Percentiles rank a stretch among this genome's conserved stretches.
phyloP scores from a whole-genome alignment of 1,284 basidiomycete genomes.

The Cutaneotrichosporon spelunceum region DNA sequence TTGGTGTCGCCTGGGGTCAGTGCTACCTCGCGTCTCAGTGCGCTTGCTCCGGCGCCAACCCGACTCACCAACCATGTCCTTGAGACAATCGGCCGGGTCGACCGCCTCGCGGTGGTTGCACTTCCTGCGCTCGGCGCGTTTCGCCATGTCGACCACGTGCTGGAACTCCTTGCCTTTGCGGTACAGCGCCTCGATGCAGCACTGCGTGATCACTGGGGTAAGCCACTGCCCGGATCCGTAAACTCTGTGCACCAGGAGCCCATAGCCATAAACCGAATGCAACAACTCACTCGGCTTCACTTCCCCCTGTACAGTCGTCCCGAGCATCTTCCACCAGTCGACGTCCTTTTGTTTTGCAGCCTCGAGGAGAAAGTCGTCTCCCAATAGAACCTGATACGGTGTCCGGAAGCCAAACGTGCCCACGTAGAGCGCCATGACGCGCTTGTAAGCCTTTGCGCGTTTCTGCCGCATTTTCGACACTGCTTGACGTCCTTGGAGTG shows the following conservation, averaged over 20 bases:
- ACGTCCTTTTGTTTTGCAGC: conserved; percentile 56
- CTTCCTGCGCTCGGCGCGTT: conserved; percentile 84
- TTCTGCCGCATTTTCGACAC: conserved; percentile 85
- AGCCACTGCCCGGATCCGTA: not conserved
- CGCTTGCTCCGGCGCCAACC: no score
- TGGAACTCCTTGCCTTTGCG: conserved; percentile 69
- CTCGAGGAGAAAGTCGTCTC: conserved; percentile 77
- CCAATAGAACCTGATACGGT: conserved; percentile 84
- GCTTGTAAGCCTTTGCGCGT: conserved; percentile 84
- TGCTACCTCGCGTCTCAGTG: not conserved
- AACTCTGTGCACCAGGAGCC: no score
- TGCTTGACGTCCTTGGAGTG: no score
- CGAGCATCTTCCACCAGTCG: conserved; percentile 70
- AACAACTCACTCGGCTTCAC: conserved; percentile 76
- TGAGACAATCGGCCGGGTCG: conserved; percentile 76
- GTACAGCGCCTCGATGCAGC: conserved; percentile 87
- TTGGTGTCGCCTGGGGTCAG: conserved; percentile 67
- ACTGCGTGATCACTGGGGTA: conserved; percentile 86
- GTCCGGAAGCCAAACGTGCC: conserved; percentile 82
- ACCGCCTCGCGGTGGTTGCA: conserved; percentile 88
- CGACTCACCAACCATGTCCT: conserved; percentile 70
- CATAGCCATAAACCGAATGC: no score
- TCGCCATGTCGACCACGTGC: conserved; percentile 74
- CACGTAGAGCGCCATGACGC: conserved; percentile 83
- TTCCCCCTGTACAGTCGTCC: conserved; percentile 71